These are phyloP conservation scores for Epichloe brachyelytri DNA, from an alignment of 2,329 filamentous ascomycete genomes.

Conservation along the genomic window DNA sequence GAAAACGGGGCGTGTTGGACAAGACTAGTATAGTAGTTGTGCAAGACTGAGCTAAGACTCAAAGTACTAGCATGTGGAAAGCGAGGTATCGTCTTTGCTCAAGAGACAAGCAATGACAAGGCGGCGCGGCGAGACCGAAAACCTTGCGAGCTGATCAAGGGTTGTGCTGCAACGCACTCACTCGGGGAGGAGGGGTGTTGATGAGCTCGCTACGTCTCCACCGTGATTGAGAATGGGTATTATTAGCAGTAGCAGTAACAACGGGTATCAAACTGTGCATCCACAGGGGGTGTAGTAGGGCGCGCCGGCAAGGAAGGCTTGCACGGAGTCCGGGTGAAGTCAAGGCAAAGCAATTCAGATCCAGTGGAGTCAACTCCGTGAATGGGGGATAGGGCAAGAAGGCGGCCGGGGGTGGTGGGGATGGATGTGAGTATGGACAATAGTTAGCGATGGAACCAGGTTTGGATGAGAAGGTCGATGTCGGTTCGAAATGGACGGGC, in stretches of 20 bases:
- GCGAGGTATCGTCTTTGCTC: constrained; percentile 21
- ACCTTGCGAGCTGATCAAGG: constrained; percentile 6
- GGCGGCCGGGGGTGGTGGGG: constrained; percentile 11
- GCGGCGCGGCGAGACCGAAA: constrained; percentile 10
- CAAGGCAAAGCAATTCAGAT: constrained; percentile 10
- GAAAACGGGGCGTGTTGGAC: constrained; percentile 25
- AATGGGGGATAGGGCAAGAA: constrained; percentile 6
- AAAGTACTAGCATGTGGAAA: constrained; percentile 25
- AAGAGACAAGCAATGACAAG: constrained; percentile 20
- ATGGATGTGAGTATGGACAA: constrained; percentile 10
- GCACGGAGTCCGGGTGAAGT: neutral
- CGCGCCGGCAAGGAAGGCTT: neutral
- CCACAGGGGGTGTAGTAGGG: constrained; percentile 6
- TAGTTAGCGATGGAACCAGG: constrained; percentile 7
- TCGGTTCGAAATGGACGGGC: constrained; percentile 1
- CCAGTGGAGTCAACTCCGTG: constrained; percentile 1
- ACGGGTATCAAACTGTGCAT: constrained; percentile 6
- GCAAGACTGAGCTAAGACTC: constrained; percentile 19
- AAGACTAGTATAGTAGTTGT: constrained; percentile 12
- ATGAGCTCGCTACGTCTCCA: constrained; percentile 23
- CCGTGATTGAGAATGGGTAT: constrained; percentile 15
- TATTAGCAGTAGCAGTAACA: neutral
- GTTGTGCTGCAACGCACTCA: constrained; percentile 10
- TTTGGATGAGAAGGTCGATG: constrained; percentile 1
- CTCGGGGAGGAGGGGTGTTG: constrained; percentile 16